A percentile compares a stretch with the other conserved stretches of the same genome.
Conservation (phyloP, 495 filamentous ascomycete species). For the Lineolata rhizophorae region DNA sequence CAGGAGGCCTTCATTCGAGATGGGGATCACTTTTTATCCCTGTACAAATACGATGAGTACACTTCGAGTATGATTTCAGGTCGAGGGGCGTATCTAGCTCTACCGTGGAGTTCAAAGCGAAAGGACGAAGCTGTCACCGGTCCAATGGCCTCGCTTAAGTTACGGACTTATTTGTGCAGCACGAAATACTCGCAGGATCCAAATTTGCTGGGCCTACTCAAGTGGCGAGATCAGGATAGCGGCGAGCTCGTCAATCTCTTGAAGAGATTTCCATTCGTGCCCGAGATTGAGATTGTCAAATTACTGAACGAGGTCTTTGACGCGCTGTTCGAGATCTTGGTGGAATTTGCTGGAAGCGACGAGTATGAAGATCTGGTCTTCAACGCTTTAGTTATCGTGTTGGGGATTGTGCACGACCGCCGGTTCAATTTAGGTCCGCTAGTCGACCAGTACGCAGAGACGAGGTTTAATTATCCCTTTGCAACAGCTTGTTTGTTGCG, state of each 20-base stretch:
- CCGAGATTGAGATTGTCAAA: slow-evolving; percentile 95
- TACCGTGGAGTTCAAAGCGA: slow-evolving; percentile 54
- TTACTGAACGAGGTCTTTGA: slow-evolving; percentile 77
- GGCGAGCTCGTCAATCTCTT: slow-evolving; percentile 50
- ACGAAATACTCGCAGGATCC: slow-evolving; percentile 91
- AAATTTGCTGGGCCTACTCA: slow-evolving; percentile 58
- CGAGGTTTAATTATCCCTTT: slow-evolving; percentile 78
- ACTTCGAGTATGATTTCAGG: slow-evolving; percentile 35
- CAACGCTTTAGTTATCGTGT: slow-evolving; percentile 64
- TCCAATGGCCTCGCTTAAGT: slow-evolving; percentile 47
- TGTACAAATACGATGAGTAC: slow-evolving; percentile 77
- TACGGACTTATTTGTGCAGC: slow-evolving; percentile 85
- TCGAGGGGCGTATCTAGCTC: slow-evolving; percentile 57
- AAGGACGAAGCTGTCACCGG: slow-evolving; percentile 57
- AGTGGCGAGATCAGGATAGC: slow-evolving; percentile 57
- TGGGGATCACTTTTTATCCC: slow-evolving; percentile 53
- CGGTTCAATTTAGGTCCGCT: slow-evolving; percentile 77
- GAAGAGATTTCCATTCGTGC: slow-evolving; percentile 71
- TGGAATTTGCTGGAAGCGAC: slow-evolving; percentile 71
- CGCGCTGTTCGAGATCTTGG: slow-evolving; percentile 72
- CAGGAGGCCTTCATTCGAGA: slow-evolving; percentile 79
- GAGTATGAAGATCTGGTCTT: slow-evolving; percentile 89
- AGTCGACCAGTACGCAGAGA: slow-evolving; percentile 81
- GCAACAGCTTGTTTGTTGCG: slow-evolving; percentile 78
- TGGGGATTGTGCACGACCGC: slow-evolving; percentile 87